Evolutionary conservation across 495 filamentous ascomycete genomes (phyloP).

Genomic region (Tuber melanosporum): DNA sequence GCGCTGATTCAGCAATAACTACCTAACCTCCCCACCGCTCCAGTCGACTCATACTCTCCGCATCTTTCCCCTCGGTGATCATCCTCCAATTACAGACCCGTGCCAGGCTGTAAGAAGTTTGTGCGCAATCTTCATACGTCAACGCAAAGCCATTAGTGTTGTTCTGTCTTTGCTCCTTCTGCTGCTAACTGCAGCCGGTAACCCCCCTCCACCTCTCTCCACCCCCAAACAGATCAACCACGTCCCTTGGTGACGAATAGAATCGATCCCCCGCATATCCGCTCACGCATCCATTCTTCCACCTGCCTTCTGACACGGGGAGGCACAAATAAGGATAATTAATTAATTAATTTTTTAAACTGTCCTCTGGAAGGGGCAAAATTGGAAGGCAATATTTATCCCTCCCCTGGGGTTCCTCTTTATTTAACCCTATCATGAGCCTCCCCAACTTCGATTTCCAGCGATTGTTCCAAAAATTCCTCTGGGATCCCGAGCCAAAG

Average conservation of each 20-base stretch:
- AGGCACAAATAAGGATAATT: background rate
- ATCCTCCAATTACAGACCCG: background rate
- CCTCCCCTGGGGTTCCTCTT: background rate
- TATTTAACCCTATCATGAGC: slow-evolving; percentile 6
- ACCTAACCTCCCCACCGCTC: background rate
- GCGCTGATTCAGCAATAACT: background rate
- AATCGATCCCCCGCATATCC: slow-evolving; percentile 1
- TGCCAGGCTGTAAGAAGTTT: background rate
- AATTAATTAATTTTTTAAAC: background rate
- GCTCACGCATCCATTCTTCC: background rate
- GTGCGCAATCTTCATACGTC: background rate
- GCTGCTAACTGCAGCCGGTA: background rate
- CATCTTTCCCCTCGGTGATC: background rate
- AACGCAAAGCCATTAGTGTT: background rate
- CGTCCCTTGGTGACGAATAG: background rate
- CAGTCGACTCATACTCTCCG: background rate
- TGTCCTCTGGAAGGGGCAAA: background rate
- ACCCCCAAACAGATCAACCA: slow-evolving; percentile 8
- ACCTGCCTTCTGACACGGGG: background rate
- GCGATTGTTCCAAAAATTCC: slow-evolving; percentile 77
- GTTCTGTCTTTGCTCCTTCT: background rate
- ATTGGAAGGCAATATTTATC: slow-evolving; percentile 6
- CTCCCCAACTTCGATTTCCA: slow-evolving; percentile 48
- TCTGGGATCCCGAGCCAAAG: slow-evolving; percentile 83
- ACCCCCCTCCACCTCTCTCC: slow-evolving; percentile 8